phyloP scores from a whole-genome alignment of 345 rosid genomes.

The Chamaenerion angustifolium region DNA sequence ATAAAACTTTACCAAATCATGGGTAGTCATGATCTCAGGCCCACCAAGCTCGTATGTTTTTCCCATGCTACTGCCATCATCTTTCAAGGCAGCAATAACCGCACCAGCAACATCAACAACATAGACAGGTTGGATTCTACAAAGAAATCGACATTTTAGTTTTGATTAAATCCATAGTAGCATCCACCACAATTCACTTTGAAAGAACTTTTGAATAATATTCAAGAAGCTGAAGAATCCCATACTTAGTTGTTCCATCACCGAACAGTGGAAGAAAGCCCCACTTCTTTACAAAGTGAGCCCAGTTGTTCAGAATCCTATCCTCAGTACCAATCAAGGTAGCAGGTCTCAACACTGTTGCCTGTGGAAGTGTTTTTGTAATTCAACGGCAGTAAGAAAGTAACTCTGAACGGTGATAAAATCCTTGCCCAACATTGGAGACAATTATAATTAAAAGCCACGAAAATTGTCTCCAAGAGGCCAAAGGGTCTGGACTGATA shows the following conservation, averaged over 20 bases:
- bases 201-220: neutral
- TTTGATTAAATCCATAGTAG: too few relatives aligned
- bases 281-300: slow-evolving; percentile 62
- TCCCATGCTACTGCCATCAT: slow-evolving; percentile 91
- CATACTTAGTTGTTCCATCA: slow-evolving; percentile 76
- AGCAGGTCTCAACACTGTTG: slow-evolving; percentile 89
- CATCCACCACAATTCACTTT: neutral
- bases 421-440: too few relatives aligned
- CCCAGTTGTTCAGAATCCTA: slow-evolving; percentile 73
- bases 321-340: slow-evolving; percentile 92
- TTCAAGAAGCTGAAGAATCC: neutral
- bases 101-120: slow-evolving; percentile 96
- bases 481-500: too few relatives aligned
- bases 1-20: slow-evolving; percentile 55
- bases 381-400: too few relatives aligned
- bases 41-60: slow-evolving; percentile 93
- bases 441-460: too few relatives aligned
- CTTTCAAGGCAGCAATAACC: slow-evolving; percentile 72
- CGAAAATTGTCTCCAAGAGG: too few relatives aligned
- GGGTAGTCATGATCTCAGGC: slow-evolving; percentile 64
- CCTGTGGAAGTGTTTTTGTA: slow-evolving; percentile 27
- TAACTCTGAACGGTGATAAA: too few relatives aligned
- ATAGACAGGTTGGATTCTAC: slow-evolving; percentile 92
- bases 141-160: neutral
- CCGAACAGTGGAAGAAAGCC: slow-evolving; percentile 80